Evolutionary conservation across 805 yeast species (phyloP).

Genomic region (Schizosaccharomyces pombe): DNA sequence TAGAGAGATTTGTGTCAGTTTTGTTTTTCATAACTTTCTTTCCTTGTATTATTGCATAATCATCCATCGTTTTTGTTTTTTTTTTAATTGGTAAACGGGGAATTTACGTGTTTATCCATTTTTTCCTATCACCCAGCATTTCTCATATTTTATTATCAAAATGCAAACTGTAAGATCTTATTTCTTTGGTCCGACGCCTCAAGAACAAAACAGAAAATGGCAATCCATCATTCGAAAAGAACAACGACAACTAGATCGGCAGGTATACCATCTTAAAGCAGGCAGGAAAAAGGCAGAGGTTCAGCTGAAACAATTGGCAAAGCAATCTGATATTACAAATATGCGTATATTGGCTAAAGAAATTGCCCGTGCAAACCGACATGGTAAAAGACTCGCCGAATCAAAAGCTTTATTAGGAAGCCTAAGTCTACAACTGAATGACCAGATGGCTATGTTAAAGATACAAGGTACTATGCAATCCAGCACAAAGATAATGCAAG

Average conservation of each 20-base stretch:
- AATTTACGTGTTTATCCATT: too few relatives aligned
- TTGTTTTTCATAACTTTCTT: too few relatives aligned
- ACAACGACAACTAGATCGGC: slow-evolving; percentile 2
- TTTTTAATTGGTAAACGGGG: too few relatives aligned
- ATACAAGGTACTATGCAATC: slow-evolving; percentile 59
- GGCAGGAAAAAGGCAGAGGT: not conserved
- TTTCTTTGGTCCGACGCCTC: slow-evolving; percentile 3
- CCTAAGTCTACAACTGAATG: slow-evolving; percentile 1
- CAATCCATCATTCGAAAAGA: not conserved
- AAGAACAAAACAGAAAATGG: slow-evolving; percentile 5
- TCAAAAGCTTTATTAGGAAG: not conserved
- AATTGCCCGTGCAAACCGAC: not conserved
- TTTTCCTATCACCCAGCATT: too few relatives aligned
- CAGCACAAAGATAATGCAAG: slow-evolving; percentile 65
- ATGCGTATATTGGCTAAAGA: slow-evolving; percentile 1
- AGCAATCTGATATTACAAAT: not conserved
- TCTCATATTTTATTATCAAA: not conserved
- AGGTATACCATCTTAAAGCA: not conserved
- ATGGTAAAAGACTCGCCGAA: not conserved
- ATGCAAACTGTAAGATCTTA: slow-evolving; percentile 1
- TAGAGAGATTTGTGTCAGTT: too few relatives aligned
- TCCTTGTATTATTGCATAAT: too few relatives aligned
- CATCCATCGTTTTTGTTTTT: too few relatives aligned
- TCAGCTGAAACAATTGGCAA: not conserved
- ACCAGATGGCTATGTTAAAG: slow-evolving; percentile 17